Evolutionary conservation across 2,329 filamentous ascomycete species (phyloP).

Genomic region (Fusarium penzigii): DNA sequence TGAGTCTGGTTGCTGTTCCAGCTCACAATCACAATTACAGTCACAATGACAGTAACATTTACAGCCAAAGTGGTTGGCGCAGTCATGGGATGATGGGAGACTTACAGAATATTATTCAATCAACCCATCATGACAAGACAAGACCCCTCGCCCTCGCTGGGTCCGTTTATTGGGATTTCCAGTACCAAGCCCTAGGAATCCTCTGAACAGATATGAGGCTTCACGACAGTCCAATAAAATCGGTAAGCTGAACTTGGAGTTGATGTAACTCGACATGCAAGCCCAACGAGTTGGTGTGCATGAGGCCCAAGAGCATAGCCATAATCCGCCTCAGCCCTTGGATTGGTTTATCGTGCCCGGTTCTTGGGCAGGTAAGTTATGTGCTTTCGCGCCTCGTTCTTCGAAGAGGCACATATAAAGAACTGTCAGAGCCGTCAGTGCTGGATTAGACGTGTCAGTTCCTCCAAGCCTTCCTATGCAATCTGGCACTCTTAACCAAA

Average conservation of each 20-base stretch:
- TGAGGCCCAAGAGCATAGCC: background rate
- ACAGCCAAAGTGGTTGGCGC: background rate
- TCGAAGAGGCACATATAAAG: background rate
- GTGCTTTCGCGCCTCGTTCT: background rate
- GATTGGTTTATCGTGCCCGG: too few species aligned
- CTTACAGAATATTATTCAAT: background rate
- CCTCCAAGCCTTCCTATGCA: background rate
- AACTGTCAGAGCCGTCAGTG: background rate
- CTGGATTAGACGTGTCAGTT: background rate
- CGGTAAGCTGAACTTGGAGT: too few species aligned
- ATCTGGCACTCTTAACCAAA: background rate
- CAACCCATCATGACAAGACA: too few species aligned
- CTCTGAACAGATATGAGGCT: background rate
- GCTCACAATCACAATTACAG: background rate
- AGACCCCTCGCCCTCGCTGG: background rate
- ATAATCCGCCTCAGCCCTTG: too few species aligned
- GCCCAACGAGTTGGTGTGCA: background rate
- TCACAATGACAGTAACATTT: background rate
- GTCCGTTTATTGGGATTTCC: background rate
- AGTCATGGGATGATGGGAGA: background rate
- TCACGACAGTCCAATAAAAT: background rate
- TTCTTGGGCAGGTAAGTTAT: background rate
- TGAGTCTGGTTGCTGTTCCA: background rate
- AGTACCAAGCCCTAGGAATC: background rate
- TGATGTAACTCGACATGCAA: background rate